Percentiles rank a stretch among this genome's conserved stretches.
Conservation (phyloP, 495 filamentous ascomycete species). For the Aspergillus leporis region DNA sequence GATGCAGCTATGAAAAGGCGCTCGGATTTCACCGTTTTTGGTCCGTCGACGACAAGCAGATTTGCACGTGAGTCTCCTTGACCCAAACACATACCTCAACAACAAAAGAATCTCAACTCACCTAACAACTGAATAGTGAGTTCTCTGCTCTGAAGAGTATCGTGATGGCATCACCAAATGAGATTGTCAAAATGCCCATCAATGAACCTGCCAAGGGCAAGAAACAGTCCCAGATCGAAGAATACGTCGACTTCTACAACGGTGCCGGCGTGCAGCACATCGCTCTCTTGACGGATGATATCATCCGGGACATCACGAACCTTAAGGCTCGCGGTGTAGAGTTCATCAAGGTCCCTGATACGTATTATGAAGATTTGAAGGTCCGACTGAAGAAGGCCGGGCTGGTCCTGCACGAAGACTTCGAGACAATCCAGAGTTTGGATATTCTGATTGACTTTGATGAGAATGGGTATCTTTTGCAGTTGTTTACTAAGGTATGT, state of each 20-base stretch:
- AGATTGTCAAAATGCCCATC: constrained; percentile 92
- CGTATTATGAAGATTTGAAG: constrained; percentile 79
- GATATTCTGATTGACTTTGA: constrained; percentile 93
- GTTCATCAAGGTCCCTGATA: constrained; percentile 81
- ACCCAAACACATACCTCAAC: neutral
- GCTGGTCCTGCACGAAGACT: constrained; percentile 66
- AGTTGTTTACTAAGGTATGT: constrained; percentile 78
- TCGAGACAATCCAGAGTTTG: constrained; percentile 67
- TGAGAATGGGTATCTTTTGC: constrained; percentile 79
- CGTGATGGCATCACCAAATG: constrained; percentile 84
- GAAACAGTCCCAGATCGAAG: constrained; percentile 86
- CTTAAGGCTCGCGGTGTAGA: constrained; percentile 79
- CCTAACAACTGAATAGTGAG: constrained; percentile 46
- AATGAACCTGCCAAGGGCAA: constrained; percentile 90
- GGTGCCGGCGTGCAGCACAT: constrained; percentile 91
- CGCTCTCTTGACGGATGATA: constrained; percentile 76
- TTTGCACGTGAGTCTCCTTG: constrained; percentile 60
- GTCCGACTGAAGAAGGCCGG: constrained; percentile 58
- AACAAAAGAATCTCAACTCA: neutral
- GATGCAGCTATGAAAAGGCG: constrained; percentile 70
- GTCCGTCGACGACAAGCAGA: constrained; percentile 84
- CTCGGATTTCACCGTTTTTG: constrained; percentile 96
- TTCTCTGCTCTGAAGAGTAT: constrained; percentile 81
- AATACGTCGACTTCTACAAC: constrained; percentile 85
- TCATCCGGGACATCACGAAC: constrained; percentile 70